Evolutionary conservation across 257 asterid species (phyloP), one percentile per base, ranked within the genome.

Genomic region (Scutellaria galericulata): DNA sequence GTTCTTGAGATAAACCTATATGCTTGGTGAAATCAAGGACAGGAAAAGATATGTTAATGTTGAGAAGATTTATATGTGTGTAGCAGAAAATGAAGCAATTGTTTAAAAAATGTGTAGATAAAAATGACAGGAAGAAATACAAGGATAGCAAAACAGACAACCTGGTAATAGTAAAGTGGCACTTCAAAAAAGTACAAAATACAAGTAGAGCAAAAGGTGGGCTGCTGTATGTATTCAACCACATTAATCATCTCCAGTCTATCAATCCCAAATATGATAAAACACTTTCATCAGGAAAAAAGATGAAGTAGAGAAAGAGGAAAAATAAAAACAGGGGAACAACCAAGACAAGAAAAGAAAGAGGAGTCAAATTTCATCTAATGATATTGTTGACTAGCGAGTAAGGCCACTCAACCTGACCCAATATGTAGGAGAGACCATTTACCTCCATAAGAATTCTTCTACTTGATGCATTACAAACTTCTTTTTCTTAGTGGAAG

Each of bases 301-400:
- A 24, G 1, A 24, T 24, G 27, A 79, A 73, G 45, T 73, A 64
- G 64, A 74, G 6, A n/a, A 7, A 68, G 65, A 58, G 69, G 52
- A 66, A 70, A 78, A 78, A 79, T 60, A 63, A 62, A 62, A 83
- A 77, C 80, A 77, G 56, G 73, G 67, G 74, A 78, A 75, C 35
- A 82, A 81, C 80, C 78, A 75, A 84, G 96, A 90, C 96, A 93
- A 75, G 92, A 89, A 86, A 80, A 80, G 90, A 86, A 84, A 82
- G 73, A 77, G 74, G 82, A 77, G 92, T 93, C 96, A 83, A 86
- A 64, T 72, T 76, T 59, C 81, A 85, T 74, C 71, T 89, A 66
- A 93, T 93, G 86, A 78, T 65, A 77, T 82, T 79, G 75, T 86
- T 87, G 96, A 88, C 87, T 82, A 84, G 64, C 78, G 64, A 66